Base-by-base conservation (phyloP, 2,329 filamentous ascomycete species). In the Cordyceps farinosa region DNA sequence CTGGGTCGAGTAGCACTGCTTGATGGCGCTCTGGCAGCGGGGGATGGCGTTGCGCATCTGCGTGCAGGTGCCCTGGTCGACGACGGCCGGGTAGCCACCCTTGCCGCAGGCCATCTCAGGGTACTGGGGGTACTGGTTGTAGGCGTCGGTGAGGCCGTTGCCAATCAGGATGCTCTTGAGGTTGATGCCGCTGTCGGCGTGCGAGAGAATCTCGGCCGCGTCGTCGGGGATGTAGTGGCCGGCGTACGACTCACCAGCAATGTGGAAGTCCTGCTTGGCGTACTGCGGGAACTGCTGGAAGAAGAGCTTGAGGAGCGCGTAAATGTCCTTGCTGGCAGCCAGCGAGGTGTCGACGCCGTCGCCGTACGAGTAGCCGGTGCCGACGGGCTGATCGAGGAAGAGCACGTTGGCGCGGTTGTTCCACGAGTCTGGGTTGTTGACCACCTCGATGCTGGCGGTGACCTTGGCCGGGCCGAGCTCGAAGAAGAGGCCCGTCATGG, bases 251-350 rank as follows among this genome's bases (percentile, higher is more conserved):
- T 97, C 93, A 76, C 93, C 93, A 67, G 93, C 90, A 78, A 97
- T 97, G 83, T 99, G 95, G 87, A 99, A 99, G 79, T 94, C 90
- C 79, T 98, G 95, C 75, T 88, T 85, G 56, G 92, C 87, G 74
- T 99, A 99, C 79, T 99, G 86, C 63, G 95, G 95, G 85, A 98
- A 99, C 76, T 98, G 91, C 80, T 97, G 90, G 86, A 99, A 99
- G 87, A 99, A 99, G 70, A 99, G 90, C 50, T 93, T 96, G 69
- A 99, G 83, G 66, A 99, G 90, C 69, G 95, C 95, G 73, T 98
- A 99, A 70, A 99, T 88, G 72, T 99, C 95, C 87, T 99, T 98
- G 81, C 92, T 92, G 58, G 95, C 95, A 69, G 95, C 94, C 65
- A 96, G 87, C 29, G 94, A 98, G 84, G 95, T 94, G 81, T 88